Percentiles rank a stretch among this genome's conserved stretches.
These are phyloP conservation scores for Thelonectria discophora DNA, from an alignment of 2,329 filamentous ascomycete species.

Conservation along the genomic window DNA sequence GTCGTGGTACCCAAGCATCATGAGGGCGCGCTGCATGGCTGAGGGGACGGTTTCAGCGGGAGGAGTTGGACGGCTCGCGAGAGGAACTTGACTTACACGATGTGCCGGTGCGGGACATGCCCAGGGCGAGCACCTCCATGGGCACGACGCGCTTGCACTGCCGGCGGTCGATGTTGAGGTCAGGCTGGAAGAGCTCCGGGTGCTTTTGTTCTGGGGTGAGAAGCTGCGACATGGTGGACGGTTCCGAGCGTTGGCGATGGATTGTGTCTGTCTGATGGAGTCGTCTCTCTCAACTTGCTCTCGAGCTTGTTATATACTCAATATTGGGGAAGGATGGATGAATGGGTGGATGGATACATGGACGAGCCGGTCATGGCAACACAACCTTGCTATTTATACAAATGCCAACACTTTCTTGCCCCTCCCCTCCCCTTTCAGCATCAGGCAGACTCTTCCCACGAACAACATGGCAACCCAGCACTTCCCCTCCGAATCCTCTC, in stretches of 20 bases:
- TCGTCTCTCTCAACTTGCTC: no score
- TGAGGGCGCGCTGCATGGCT: conserved; percentile 24
- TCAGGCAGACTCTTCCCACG: not conserved
- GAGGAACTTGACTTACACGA: conserved; percentile 15
- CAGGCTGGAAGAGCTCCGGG: conserved; percentile 18
- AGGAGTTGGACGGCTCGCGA: no score
- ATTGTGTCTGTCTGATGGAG: not conserved
- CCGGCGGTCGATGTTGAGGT: conserved; percentile 18
- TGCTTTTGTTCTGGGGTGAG: conserved; percentile 16
- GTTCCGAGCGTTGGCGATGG: not conserved
- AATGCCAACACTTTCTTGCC: not conserved
- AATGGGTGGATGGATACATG: not conserved
- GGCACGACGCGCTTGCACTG: conserved; percentile 15
- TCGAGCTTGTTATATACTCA: no score
- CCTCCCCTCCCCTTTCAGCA: not conserved
- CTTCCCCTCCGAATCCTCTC: not conserved
- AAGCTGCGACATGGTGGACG: conserved; percentile 8
- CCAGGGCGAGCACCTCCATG: conserved; percentile 18
- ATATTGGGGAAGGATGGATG: not conserved
- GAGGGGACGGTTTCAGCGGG: not conserved
- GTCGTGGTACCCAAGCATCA: conserved; percentile 23
- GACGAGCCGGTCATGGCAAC: not conserved
- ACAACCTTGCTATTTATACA: not conserved
- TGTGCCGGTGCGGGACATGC: conserved; percentile 18
- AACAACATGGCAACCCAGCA: not conserved